Conservation (phyloP, 306 rosid genomes). For the Vicia villosa region DNA sequence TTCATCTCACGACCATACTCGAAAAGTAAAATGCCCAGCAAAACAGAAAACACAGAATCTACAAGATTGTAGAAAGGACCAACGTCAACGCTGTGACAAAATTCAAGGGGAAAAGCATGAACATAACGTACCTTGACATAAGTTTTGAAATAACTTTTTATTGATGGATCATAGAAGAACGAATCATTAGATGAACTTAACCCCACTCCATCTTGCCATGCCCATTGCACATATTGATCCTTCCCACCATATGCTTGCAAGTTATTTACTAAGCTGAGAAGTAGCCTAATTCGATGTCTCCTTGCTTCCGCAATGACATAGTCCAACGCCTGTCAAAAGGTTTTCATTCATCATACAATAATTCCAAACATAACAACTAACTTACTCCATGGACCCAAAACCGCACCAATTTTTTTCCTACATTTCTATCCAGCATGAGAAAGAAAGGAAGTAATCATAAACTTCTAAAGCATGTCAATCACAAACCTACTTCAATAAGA, state of each 20-base stretch:
- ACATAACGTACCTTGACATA: constrained; percentile 67
- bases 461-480: constrained; percentile 4
- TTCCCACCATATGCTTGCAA: constrained; percentile 98
- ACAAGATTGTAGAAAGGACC: not conserved
- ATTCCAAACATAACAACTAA: not conserved
- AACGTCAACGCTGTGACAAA: not conserved
- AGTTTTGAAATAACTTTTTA: constrained; percentile 77
- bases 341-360: constrained; percentile 23
- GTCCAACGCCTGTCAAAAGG: constrained; percentile 85
- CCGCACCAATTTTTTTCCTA: constrained; percentile 1
- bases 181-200: constrained; percentile 94
- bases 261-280: constrained; percentile 88
- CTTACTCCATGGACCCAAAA: constrained; percentile 22
- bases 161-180: constrained; percentile 93
- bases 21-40: constrained; percentile 8
- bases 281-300: constrained; percentile 74
- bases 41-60: constrained; percentile 16
- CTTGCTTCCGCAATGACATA: constrained; percentile 90
- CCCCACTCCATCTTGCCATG: constrained; percentile 96
- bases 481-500: too few species aligned
- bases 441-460: not conserved
- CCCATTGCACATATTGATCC: constrained; percentile 96
- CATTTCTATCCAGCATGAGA: constrained; percentile 27
- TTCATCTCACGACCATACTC: constrained; percentile 26
- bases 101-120: not conserved